Conservation (phyloP, 1,284 basidiomycete species). For the Boletus semigastroideus region DNA sequence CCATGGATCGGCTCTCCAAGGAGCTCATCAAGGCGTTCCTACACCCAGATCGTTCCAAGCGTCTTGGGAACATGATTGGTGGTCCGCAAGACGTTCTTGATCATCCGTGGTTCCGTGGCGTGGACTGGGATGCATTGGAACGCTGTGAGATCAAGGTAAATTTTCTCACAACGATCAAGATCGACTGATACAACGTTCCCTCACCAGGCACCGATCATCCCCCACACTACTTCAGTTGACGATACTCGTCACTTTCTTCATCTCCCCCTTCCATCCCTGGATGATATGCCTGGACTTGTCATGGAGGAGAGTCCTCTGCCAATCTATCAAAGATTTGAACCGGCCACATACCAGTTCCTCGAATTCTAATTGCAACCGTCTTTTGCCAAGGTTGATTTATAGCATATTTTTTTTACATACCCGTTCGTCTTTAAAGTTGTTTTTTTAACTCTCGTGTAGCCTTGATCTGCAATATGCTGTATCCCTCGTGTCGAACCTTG, state of each 20-base stretch:
- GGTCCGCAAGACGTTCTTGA: slow-evolving; percentile 91
- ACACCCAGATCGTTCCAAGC: slow-evolving; percentile 90
- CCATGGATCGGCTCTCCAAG: slow-evolving; percentile 77
- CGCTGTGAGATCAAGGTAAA: slow-evolving; percentile 74
- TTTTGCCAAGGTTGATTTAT: slow-evolving; percentile 21
- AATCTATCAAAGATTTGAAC: slow-evolving; percentile 62
- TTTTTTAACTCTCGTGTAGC: slow-evolving; percentile 26
- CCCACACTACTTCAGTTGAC: slow-evolving; percentile 71
- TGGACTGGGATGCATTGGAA: slow-evolving; percentile 84
- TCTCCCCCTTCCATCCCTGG: slow-evolving; percentile 68
- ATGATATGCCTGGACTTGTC: slow-evolving; percentile 75
- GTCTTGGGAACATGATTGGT: slow-evolving; percentile 93
- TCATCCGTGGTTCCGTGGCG: slow-evolving; percentile 94
- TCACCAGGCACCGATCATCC: slow-evolving; percentile 75
- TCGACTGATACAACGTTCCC: slow-evolving; percentile 10
- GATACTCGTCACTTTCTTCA: slow-evolving; percentile 82
- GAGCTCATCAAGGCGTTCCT: slow-evolving; percentile 83
- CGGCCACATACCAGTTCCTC: slow-evolving; percentile 65
- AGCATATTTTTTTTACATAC: slow-evolving; percentile 25
- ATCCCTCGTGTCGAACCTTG: slow-evolving; percentile 17
- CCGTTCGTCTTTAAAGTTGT: not conserved
- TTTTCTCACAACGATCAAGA: slow-evolving; percentile 9
- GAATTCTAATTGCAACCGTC: slow-evolving; percentile 56
- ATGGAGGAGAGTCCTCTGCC: slow-evolving; percentile 56
- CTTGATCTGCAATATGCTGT: slow-evolving; percentile 31